Evolutionary conservation across 306 rosid genomes (phyloP).

Genomic region (Rosa rugosa): DNA sequence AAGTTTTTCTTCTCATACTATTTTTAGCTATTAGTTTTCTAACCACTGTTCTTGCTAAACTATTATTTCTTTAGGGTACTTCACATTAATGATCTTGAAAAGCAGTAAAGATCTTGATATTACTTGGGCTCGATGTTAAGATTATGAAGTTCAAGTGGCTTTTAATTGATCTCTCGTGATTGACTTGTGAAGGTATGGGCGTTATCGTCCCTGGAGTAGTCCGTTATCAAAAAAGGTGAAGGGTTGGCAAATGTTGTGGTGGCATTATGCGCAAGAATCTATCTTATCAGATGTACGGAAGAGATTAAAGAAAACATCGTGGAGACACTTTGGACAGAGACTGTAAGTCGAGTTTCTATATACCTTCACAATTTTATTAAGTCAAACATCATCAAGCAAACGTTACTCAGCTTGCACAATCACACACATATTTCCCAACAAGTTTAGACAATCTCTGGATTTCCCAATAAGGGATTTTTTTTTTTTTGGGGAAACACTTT

Average conservation of each 20-base stretch:
- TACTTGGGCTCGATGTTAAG: conserved; percentile 1
- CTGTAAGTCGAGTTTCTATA: conserved; percentile 52
- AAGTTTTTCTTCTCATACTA: conserved; percentile 31
- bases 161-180: conserved; percentile 21
- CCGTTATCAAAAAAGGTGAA: conserved; percentile 51
- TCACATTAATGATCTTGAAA: neutral
- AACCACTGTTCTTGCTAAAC: no score
- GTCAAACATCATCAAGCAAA: neutral
- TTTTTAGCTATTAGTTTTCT: neutral
- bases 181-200: conserved; percentile 66
- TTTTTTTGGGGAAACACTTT: neutral
- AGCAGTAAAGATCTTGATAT: neutral
- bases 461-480: neutral
- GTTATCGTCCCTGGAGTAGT: conserved; percentile 83
- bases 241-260: conserved; percentile 85
- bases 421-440: neutral
- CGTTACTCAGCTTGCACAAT: neutral
- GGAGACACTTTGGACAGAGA: conserved; percentile 85
- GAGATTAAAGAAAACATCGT: conserved; percentile 78
- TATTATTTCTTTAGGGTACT: neutral
- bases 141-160: conserved; percentile 9
- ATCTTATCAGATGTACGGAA: conserved; percentile 79
- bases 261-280: conserved; percentile 93
- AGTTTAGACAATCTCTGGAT: neutral
- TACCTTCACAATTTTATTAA: neutral